Percentiles rank a stretch among this genome's conserved stretches.
Conservation (phyloP, 371 early-diverging fungal genomes). For the Furculomyces boomerangus region DNA sequence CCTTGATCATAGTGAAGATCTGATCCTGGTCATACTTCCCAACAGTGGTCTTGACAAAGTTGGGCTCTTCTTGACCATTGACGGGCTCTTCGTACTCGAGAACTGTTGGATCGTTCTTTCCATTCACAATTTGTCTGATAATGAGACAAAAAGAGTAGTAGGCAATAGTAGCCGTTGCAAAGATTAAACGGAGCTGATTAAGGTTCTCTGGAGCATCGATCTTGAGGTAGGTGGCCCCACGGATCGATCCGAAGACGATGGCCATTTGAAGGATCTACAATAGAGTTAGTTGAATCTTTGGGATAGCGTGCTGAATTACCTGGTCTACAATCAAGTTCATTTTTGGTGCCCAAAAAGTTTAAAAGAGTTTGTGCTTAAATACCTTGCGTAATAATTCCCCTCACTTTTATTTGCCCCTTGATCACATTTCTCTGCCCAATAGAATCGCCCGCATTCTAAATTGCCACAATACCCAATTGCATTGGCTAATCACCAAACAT, state of each 20-base stretch:
- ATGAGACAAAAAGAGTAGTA: slow-evolving; percentile 30
- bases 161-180: slow-evolving; percentile 41
- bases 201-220: slow-evolving; percentile 35
- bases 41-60: slow-evolving; percentile 46
- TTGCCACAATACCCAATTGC: too few relatives aligned
- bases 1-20: slow-evolving; percentile 46
- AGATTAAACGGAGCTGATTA: slow-evolving; percentile 42
- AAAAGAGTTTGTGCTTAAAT: too few relatives aligned
- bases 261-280: slow-evolving; percentile 37
- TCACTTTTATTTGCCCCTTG: too few relatives aligned
- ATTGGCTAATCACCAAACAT: too few relatives aligned
- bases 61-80: slow-evolving; percentile 19
- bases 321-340: not conserved
- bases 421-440: too few relatives aligned
- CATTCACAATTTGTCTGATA: slow-evolving; percentile 32
- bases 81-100: slow-evolving; percentile 38
- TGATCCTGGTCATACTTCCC: slow-evolving; percentile 68
- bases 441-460: too few relatives aligned
- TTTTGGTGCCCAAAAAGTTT: too few relatives aligned
- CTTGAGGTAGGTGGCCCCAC: slow-evolving; percentile 43
- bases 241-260: slow-evolving; percentile 47
- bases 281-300: not conserved
- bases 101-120: slow-evolving; percentile 53
- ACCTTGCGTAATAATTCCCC: too few relatives aligned
- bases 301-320: not conserved